Base-by-base conservation (phyloP, 2,329 filamentous ascomycete genomes). In the Coniosporium tulheliwenetii region DNA sequence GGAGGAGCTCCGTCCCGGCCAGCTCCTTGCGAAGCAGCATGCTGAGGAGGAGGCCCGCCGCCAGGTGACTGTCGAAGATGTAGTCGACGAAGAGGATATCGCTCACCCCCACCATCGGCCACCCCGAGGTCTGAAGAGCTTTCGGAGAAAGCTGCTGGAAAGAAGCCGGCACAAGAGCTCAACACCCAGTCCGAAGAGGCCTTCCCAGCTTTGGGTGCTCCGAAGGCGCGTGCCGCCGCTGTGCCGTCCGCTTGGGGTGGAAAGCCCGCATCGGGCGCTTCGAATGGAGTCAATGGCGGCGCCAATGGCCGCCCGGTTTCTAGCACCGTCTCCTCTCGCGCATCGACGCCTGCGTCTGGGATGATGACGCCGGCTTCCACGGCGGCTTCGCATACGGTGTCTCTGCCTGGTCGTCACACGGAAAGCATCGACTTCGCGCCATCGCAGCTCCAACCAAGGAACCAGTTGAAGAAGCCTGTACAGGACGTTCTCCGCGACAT, bases 181-280 rank as follows among this genome's bases (percentile, higher is more conserved):
- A 85, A 96, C 60, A 87, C 85, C 14, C 74, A 84, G 54, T 93
- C 85, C 13, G 83, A 93, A 56, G 87, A 96, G 62, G 69, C 84
- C 44, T 98, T 98, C 71, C 91, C 91, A n/a, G 79, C 87, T 51
- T 75, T 98, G 37, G 89, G 87, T 41, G 71, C 75, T 46, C 67
- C 77, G 40, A 87, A 86, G 62, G 67, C 77, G 30, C 63, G 65
- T 47, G 70, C 77, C 43, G 73, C 75, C 49, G 71, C 77, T 44
- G 36, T 29, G 8, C 70, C 79, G 37, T 77, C 80, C 37, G 77
- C 83, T 50, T 95, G 89, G 86, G 81, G 81, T 47, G 83, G 80
- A 63, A 77, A 71, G 57, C 66, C 70, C 43, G 62, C 67, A 16
- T 62, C 64, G 36, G 57, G 69, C 41, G 65, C 65, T 45, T 48